Conservation (phyloP, 1,284 basidiomycete species). For the Veloporphyrellus conicus region DNA sequence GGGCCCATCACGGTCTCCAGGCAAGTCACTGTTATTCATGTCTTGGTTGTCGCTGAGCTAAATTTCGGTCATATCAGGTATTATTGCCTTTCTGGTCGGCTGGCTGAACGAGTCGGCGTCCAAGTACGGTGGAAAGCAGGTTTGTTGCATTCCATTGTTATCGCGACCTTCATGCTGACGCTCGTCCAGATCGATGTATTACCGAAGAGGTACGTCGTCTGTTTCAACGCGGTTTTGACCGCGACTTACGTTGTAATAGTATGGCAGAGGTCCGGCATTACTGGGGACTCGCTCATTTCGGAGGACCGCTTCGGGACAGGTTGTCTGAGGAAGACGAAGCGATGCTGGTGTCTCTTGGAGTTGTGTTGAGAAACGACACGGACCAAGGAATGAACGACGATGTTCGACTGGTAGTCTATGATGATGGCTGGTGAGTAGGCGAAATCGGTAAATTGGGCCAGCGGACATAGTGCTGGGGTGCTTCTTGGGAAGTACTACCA, state of each 20-base stretch:
- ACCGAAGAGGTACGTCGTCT: constrained; percentile 4
- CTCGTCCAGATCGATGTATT: neutral
- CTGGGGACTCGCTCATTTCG: constrained; percentile 1
- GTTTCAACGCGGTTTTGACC: neutral
- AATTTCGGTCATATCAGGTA: neutral
- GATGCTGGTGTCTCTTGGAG: neutral
- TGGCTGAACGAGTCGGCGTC: constrained; percentile 13
- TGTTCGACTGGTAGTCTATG: neutral
- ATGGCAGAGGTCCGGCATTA: neutral
- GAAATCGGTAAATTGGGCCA: too few relatives aligned
- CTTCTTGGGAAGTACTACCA: too few relatives aligned
- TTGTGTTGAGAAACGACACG: neutral
- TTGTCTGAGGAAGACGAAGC: neutral
- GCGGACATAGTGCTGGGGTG: too few relatives aligned
- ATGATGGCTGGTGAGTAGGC: constrained; percentile 2
- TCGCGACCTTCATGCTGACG: neutral
- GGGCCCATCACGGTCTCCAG: neutral
- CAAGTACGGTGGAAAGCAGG: constrained; percentile 18
- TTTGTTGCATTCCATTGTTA: neutral
- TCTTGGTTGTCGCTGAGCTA: neutral
- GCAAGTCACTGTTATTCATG: constrained; percentile 4
- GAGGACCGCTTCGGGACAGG: neutral
- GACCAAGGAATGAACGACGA: neutral
- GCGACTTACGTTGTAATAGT: neutral
- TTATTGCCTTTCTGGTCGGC: neutral